Percentiles rank a stretch among this genome's conserved stretches.
These are phyloP conservation scores for Dactylellina cionopaga DNA, from an alignment of 2,329 filamentous ascomycete species.

Conservation along the genomic window DNA sequence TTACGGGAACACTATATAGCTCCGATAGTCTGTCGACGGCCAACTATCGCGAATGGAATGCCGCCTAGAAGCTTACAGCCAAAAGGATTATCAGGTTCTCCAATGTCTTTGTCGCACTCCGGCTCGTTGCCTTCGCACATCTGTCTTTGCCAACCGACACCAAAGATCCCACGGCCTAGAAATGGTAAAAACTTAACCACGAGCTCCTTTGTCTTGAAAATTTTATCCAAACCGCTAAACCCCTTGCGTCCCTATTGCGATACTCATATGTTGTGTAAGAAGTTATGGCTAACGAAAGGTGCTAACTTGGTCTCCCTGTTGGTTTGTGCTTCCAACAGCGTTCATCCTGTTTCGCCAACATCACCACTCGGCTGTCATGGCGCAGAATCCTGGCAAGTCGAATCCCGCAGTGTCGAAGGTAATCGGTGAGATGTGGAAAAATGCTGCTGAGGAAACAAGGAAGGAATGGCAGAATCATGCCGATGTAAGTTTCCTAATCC, in stretches of 20 bases:
- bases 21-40: constrained; percentile 22
- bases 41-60: constrained; percentile 45
- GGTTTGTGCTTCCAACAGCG: constrained; percentile 68
- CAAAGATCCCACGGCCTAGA: constrained; percentile 56
- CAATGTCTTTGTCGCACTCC: constrained; percentile 50
- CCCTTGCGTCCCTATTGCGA: constrained; percentile 28
- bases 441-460: constrained; percentile 77
- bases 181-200: constrained; percentile 55
- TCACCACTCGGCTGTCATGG: constrained; percentile 82
- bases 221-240: constrained; percentile 9
- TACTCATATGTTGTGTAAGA: constrained; percentile 24
- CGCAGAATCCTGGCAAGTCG: constrained; percentile 84
- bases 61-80: constrained; percentile 46
- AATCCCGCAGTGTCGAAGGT: constrained; percentile 98
- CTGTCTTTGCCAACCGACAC: constrained; percentile 57
- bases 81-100: constrained; percentile 31
- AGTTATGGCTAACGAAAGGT: constrained; percentile 41
- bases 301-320: constrained; percentile 41
- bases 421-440: constrained; percentile 90
- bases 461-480: constrained; percentile 88
- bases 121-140: constrained; percentile 54
- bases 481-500: constrained; percentile 69
- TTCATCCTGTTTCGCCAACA: constrained; percentile 98
- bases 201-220: constrained; percentile 33
- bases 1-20: constrained; percentile 40